Base-by-base conservation (phyloP, 2,329 filamentous ascomycete genomes). In the Neonectria coccinea region DNA sequence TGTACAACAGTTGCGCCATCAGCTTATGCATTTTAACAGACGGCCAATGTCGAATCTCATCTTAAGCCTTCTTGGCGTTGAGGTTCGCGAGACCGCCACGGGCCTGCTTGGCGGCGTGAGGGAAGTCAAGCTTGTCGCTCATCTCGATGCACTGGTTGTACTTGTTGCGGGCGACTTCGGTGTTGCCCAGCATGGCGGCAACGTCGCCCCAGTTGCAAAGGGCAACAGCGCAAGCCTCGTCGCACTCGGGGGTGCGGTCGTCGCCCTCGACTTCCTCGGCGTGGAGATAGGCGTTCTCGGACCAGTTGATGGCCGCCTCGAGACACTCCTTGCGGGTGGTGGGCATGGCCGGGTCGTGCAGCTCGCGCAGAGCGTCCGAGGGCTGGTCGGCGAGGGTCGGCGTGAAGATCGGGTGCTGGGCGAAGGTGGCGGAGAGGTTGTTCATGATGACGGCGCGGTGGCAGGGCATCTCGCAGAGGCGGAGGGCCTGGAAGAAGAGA, bases 171-270 rank as follows among this genome's bases (percentile, higher is more conserved):
- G 95, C 94, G 69, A 91, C 85, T 4, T 82, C 81, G 1, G 83
- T 73, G 71, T 92, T 86, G 1, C 91, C 90, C 64, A 89, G 80
- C 86, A 96, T 90, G 69, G 92, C 89, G 1, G 92, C 91, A 70
- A 97, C 90, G 72, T 97, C 92, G 25, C 90, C 95, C 57, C 97
- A 86, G 75, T 97, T 97, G 78, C 93, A 92, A n/a, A 92, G 89
- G 8, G 94, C 92, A 6, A 91, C 91, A 2, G 91, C 91, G 74
- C 94, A 97, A 1, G 91, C 92, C 60, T 91, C 79, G 76, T 97
- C 93, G 74, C 95, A 97, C 74, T 97, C 93, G 54, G 90, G 85
- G 2, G 89, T 92, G 44, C 92, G 84, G 4, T 88, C 82, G 0
- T 91, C 87, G 4, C 89, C 87, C 59, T 85, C 79, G 45, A 97